A percentile compares a stretch with the other conserved stretches of the same genome.
These are phyloP conservation scores for Diaporthe australafricana DNA, from an alignment of 2,329 filamentous ascomycete genomes.

Conservation along the genomic window DNA sequence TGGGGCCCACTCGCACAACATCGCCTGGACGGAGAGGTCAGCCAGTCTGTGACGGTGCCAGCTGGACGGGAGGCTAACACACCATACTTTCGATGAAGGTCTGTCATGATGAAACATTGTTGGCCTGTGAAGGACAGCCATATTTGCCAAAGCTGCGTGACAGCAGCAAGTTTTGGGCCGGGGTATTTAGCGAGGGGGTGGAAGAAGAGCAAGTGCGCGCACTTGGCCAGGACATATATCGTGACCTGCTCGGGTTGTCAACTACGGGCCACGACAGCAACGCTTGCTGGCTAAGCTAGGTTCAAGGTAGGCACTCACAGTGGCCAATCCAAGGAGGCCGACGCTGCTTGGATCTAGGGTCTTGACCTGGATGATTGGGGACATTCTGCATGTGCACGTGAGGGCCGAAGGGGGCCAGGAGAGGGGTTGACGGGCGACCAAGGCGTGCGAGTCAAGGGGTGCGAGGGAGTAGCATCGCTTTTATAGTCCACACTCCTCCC, in stretches of 20 bases:
- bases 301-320: not conserved
- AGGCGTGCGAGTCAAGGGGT: not conserved
- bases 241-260: slow-evolving; percentile 1
- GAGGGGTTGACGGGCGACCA: not conserved
- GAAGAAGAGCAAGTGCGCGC: slow-evolving; percentile 27
- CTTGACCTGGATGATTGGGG: slow-evolving; percentile 4
- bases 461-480: not conserved
- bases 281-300: no score
- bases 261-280: not conserved
- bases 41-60: not conserved
- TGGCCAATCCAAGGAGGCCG: slow-evolving; percentile 28
- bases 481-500: not conserved
- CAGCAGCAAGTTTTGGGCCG: slow-evolving; percentile 30
- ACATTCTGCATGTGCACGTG: not conserved
- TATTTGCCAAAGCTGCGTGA: slow-evolving; percentile 25
- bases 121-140: slow-evolving; percentile 18
- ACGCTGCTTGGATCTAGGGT: slow-evolving; percentile 14
- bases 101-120: slow-evolving; percentile 26
- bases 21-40: slow-evolving; percentile 38
- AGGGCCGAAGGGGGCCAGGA: not conserved
- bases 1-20: slow-evolving; percentile 53
- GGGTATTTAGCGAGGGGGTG: slow-evolving; percentile 34
- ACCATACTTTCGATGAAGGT: slow-evolving; percentile 30
- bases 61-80: not conserved
- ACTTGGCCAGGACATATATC: slow-evolving; percentile 15